Conservation (phyloP, 2,329 filamentous ascomycete species). For the Epichloe glyceriae region DNA sequence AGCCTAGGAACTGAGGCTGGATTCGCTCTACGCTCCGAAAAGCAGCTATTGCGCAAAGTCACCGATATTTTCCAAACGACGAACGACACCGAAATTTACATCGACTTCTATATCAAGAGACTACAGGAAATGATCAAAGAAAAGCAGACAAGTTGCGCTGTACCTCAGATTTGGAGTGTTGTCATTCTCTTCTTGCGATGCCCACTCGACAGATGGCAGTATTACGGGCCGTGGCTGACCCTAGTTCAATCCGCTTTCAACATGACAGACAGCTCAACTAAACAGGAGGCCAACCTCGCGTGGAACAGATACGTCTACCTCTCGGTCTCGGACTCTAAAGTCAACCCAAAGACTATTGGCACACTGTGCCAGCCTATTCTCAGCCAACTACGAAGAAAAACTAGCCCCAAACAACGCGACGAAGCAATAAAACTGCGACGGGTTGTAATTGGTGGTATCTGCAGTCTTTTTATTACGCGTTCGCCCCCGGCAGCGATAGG, state of each 20-base stretch:
- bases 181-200: conserved; percentile 65
- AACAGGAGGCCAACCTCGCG: conserved; percentile 65
- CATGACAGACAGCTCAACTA: conserved; percentile 55
- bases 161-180: conserved; percentile 83
- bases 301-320: conserved; percentile 79
- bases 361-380: conserved; percentile 53
- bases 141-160: conserved; percentile 37
- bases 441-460: conserved; percentile 54
- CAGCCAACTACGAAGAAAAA: conserved; percentile 55
- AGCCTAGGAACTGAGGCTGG: conserved; percentile 59
- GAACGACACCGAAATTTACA: conserved; percentile 45
- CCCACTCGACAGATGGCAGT: conserved; percentile 55
- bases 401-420: conserved; percentile 41
- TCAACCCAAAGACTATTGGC: conserved; percentile 24
- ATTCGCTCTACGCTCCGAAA: conserved; percentile 55
- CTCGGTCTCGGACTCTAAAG: conserved; percentile 50
- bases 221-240: conserved; percentile 60
- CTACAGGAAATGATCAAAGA: conserved; percentile 57
- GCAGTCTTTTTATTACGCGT: conserved; percentile 72
- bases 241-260: conserved; percentile 80
- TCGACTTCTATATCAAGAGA: conserved; percentile 53
- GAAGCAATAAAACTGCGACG: conserved; percentile 36
- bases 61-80: conserved; percentile 46
- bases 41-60: conserved; percentile 52
- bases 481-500: conserved; percentile 55